Percentiles rank a stretch among this genome's conserved stretches.
These are phyloP conservation scores for Picocystis salinarum DNA, from an alignment of 139 green algal genomes.

Conservation along the genomic window DNA sequence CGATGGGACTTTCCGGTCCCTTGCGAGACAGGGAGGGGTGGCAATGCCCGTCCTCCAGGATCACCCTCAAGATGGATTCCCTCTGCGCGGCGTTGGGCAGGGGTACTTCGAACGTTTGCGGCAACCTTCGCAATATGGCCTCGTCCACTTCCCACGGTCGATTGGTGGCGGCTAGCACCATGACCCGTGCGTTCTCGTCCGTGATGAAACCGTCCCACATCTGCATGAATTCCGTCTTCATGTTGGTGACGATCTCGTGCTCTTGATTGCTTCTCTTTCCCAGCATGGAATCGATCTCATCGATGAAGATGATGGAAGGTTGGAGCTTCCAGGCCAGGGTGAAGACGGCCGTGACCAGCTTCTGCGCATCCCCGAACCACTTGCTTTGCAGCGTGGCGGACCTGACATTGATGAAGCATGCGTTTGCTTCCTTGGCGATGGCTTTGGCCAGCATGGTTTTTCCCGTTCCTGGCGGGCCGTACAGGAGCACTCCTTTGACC, in stretches of 20 bases:
- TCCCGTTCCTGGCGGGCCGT: conserved; percentile 76
- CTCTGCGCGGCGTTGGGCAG: conserved; percentile 38
- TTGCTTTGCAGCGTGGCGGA: conserved; percentile 68
- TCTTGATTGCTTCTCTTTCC: conserved; percentile 48
- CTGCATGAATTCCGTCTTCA: conserved; percentile 97
- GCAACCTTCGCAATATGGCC: conserved; percentile 38
- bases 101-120: conserved; percentile 24
- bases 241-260: conserved; percentile 65
- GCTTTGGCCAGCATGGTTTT: conserved; percentile 88
- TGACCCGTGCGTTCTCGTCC: conserved; percentile 13
- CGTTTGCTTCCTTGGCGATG: conserved; percentile 64
- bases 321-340: conserved; percentile 73
- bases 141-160: conserved; percentile 44
- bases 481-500: conserved; percentile 69
- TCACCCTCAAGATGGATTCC: conserved; percentile 33
- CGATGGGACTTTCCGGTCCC: conserved; percentile 9
- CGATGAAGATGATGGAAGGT: conserved; percentile 90
- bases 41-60: conserved; percentile 14
- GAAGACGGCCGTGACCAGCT: conserved; percentile 67
- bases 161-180: conserved; percentile 76
- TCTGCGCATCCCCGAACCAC: conserved; percentile 87
- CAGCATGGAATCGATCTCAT: conserved; percentile 86
- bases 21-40: conserved; percentile 7
- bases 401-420: conserved; percentile 87
- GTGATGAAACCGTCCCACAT: conserved; percentile 86